Evolutionary conservation across 2,329 filamentous ascomycete species (phyloP).

Genomic region (Zymoseptoria tritici): DNA sequence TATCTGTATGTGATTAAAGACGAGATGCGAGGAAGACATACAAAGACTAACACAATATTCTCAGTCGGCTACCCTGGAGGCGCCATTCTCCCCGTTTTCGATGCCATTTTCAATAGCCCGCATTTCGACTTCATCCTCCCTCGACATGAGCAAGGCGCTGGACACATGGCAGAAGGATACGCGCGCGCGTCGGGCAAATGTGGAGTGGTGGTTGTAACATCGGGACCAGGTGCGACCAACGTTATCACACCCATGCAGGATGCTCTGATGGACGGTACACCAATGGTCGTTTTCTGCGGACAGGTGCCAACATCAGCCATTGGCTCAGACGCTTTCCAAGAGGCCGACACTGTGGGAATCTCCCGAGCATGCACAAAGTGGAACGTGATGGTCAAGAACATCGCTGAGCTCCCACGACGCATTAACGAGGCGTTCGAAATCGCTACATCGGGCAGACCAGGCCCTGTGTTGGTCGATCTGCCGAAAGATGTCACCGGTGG

Average conservation of each 20-base stretch:
- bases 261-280: slow-evolving; percentile 88
- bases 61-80: slow-evolving; percentile 73
- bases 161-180: slow-evolving; percentile 98
- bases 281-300: slow-evolving; percentile 90
- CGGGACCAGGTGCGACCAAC: slow-evolving; percentile 92
- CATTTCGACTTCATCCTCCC: slow-evolving; percentile 95
- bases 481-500: slow-evolving; percentile 94
- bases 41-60: slow-evolving; percentile 10
- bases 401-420: slow-evolving; percentile 82
- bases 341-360: slow-evolving; percentile 90
- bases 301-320: slow-evolving; percentile 88
- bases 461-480: slow-evolving; percentile 89
- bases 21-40: slow-evolving; percentile 2
- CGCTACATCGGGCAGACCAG: slow-evolving; percentile 85
- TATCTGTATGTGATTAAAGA: slow-evolving; percentile 62
- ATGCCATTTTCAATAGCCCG: slow-evolving; percentile 96
- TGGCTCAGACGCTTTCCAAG: slow-evolving; percentile 93
- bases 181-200: slow-evolving; percentile 88
- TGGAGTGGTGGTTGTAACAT: slow-evolving; percentile 93
- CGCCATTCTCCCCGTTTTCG: slow-evolving; percentile 94
- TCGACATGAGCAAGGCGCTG: slow-evolving; percentile 92
- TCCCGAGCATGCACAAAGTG: slow-evolving; percentile 94
- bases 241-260: slow-evolving; percentile 95
- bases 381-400: slow-evolving; percentile 97
- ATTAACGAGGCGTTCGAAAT: slow-evolving; percentile 99